Evolutionary conservation across 2,329 filamentous ascomycete genomes (phyloP).

Genomic region (Fusarium heterosporum): DNA sequence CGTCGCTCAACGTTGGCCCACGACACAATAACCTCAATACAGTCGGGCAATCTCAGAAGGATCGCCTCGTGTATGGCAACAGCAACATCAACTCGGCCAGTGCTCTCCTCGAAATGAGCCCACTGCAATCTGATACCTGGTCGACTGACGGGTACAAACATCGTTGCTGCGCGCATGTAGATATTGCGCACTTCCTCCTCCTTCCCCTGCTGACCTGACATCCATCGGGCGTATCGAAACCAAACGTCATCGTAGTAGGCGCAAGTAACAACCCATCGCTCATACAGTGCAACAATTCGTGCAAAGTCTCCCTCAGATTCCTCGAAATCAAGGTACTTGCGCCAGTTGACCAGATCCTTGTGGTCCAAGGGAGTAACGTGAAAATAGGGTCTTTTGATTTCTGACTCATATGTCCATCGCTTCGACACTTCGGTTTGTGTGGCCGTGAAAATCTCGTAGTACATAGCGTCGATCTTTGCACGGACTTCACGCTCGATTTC

Average conservation of each 20-base stretch:
- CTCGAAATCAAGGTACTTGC: slow-evolving; percentile 96
- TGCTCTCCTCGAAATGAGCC: slow-evolving; percentile 93
- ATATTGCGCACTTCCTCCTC: slow-evolving; percentile 92
- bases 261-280: slow-evolving; percentile 91
- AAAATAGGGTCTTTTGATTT: slow-evolving; percentile 96
- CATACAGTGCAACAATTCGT: slow-evolving; percentile 86
- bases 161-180: slow-evolving; percentile 84
- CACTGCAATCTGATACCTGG: slow-evolving; percentile 89
- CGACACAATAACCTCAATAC: slow-evolving; percentile 88
- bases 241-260: slow-evolving; percentile 98
- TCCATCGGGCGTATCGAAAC: slow-evolving; percentile 97
- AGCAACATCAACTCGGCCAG: slow-evolving; percentile 79
- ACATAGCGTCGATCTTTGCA: slow-evolving; percentile 80
- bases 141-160: slow-evolving; percentile 88
- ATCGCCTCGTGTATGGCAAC: slow-evolving; percentile 88
- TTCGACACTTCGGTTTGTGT: slow-evolving; percentile 91
- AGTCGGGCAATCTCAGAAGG: slow-evolving; percentile 79
- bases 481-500: slow-evolving; percentile 89
- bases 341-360: slow-evolving; percentile 87
- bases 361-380: slow-evolving; percentile 94
- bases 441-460: slow-evolving; percentile 81
- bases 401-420: slow-evolving; percentile 93
- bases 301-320: slow-evolving; percentile 83
- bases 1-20: slow-evolving; percentile 88
- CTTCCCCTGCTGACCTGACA: slow-evolving; percentile 82